These are phyloP conservation scores for Trichoderma erinaceum DNA, from an alignment of 495 filamentous ascomycete species.

Conservation along the genomic window DNA sequence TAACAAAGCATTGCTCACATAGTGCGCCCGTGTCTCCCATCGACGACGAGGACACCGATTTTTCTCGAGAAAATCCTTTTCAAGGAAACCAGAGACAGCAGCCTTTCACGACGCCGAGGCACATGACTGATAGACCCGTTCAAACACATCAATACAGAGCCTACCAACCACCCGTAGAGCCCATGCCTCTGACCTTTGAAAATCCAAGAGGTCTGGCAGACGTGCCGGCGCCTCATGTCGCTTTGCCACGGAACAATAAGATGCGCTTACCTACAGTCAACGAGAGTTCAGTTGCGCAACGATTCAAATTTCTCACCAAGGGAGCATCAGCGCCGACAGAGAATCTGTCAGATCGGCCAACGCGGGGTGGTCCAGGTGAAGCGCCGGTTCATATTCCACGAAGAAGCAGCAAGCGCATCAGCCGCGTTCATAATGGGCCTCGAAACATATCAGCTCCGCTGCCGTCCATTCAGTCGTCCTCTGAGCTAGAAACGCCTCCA, in stretches of 20 bases:
- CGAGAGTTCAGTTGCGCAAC: background rate
- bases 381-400: slow-evolving; percentile 40
- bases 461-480: background rate
- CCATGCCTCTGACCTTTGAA: background rate
- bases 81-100: background rate
- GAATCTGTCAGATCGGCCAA: background rate
- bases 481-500: background rate
- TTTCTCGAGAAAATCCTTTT: background rate
- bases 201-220: background rate
- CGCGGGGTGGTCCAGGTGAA: slow-evolving; percentile 33
- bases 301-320: background rate
- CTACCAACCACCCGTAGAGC: background rate
- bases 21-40: background rate
- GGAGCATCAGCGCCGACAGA: background rate
- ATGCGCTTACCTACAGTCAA: background rate
- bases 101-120: background rate
- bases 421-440: background rate
- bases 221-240: background rate
- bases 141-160: background rate
- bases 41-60: slow-evolving; percentile 1
- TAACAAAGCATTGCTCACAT: background rate
- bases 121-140: background rate
- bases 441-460: slow-evolving; percentile 12
- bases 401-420: slow-evolving; percentile 34
- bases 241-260: background rate